Evolutionary conservation across 2,329 filamentous ascomycete species (phyloP), one percentile per base, ranked within the genome.

Genomic region (Botrytis porri): DNA sequence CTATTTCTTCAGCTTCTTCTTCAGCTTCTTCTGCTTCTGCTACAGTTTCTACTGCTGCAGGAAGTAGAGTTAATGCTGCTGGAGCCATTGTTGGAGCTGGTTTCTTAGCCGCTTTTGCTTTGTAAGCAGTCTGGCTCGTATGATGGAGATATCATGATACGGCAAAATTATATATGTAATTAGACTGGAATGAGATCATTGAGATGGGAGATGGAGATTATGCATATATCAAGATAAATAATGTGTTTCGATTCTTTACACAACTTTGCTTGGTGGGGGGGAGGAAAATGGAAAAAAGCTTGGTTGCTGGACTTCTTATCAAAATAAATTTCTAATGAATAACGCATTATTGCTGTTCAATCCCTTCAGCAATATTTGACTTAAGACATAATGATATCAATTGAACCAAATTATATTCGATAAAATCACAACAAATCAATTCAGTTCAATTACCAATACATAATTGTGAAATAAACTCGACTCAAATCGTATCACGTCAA

Each of bases 101-200:
- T 65, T 16, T 78, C 20, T 29, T 78, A 43, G 76, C 74, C 51
- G 76, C 77, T 61, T 70, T 78, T 29, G 74, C 73, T 59, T 73
- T 78, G 70, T 79, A 76, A 73, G 35, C 20, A 22, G 29, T 16
- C 18, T 9, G 3, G 22, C n/a, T 3, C n/a, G 6, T 14, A 39
- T 41, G 14, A n/a, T n/a, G n/a, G n/a, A 25, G 18, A 22, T 51
- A n/a, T 51, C 22, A 54, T n/a, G 20, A 35, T 20, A 12, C 10
- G 18, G 29, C 8, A 43, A 69, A 25, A 51, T 20, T 51, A 12
- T 57, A 41, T 39, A 25, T 25, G 57, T 22, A 25, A 63, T 25
- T 63, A 35, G 41, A 62, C 35, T 41, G 22, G 12, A 29, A 10
- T 0, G 25, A 9, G 45, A 16, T 67, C 35, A 32, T 51, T 51